These are phyloP conservation scores for Sclerotinia borealis DNA, from an alignment of 2,329 filamentous ascomycete genomes.

Conservation along the genomic window DNA sequence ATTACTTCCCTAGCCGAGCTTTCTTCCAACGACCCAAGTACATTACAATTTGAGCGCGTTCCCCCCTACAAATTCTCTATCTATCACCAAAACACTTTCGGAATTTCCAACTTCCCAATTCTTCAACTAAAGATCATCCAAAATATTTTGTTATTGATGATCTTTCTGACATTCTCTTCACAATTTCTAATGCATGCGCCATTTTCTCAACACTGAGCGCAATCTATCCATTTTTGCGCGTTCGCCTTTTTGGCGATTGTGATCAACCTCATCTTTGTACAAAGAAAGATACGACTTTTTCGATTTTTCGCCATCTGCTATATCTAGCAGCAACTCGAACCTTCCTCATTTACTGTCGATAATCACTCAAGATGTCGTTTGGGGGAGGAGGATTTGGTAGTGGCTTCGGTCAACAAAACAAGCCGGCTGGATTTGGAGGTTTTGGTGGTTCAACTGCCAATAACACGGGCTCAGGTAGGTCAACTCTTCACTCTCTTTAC, in stretches of 20 bases:
- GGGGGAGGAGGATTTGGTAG: constrained; percentile 37
- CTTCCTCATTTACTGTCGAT: constrained; percentile 9
- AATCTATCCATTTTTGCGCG: constrained; percentile 24
- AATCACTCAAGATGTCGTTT: constrained; percentile 28
- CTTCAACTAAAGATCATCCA: constrained; percentile 10
- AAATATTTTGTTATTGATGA: constrained; percentile 11
- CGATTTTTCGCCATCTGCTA: constrained; percentile 11
- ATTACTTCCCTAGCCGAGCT: constrained; percentile 11
- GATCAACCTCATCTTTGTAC: constrained; percentile 19
- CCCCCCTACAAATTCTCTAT: constrained; percentile 12
- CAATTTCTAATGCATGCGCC: constrained; percentile 28
- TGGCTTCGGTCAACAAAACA: constrained; percentile 56
- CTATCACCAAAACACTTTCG: constrained; percentile 14
- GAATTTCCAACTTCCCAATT: constrained; percentile 16
- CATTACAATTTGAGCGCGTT: constrained; percentile 4
- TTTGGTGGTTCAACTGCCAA: constrained; percentile 34
- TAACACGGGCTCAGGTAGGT: constrained; percentile 34
- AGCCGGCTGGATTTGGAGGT: constrained; percentile 50
- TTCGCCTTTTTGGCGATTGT: constrained; percentile 26
- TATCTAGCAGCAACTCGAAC: constrained; percentile 5
- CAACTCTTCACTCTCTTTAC: constrained; percentile 14
- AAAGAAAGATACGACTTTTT: constrained; percentile 15
- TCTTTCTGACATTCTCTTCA: constrained; percentile 21
- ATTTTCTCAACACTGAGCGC: constrained; percentile 24
- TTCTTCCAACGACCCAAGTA: neutral